phyloP scores from a whole-genome alignment of 1,284 basidiomycete species.

The Ceratobasidium sp. region DNA sequence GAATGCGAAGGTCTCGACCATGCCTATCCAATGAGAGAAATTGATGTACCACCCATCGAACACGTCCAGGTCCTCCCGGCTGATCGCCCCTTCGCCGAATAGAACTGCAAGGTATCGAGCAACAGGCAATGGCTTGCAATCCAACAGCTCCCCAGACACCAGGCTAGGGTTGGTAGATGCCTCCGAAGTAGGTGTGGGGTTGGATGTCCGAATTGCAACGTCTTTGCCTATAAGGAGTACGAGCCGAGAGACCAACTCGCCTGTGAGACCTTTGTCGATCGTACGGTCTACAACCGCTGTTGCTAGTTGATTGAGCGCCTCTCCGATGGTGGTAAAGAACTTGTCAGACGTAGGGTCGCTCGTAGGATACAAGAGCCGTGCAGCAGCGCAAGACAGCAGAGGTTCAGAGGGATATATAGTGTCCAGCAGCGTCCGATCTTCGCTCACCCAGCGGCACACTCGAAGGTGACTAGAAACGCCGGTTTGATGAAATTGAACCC shows the following conservation, averaged over 20 bases:
- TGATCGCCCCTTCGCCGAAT: not conserved
- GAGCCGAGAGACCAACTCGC: slow-evolving; percentile 11
- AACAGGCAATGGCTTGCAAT: not conserved
- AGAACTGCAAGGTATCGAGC: not conserved
- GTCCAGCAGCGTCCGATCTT: not conserved
- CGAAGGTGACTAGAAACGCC: slow-evolving; percentile 3
- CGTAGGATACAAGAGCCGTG: not conserved
- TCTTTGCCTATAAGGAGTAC: slow-evolving; percentile 12
- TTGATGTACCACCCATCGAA: slow-evolving; percentile 11
- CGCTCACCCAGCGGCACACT: not conserved
- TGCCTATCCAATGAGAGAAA: slow-evolving; percentile 19
- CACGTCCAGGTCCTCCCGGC: too few species aligned
- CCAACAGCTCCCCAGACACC: not conserved
- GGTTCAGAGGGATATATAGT: slow-evolving; percentile 18
- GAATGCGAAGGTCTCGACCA: too few species aligned
- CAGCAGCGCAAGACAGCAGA: slow-evolving; percentile 19
- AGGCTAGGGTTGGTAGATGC: too few species aligned
- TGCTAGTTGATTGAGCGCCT: not conserved
- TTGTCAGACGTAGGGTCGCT: not conserved
- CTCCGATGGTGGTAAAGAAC: not conserved
- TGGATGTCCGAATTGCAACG: not conserved
- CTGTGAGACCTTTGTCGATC: slow-evolving; percentile 1
- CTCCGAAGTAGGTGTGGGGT: not conserved
- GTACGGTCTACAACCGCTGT: not conserved
- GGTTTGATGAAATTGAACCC: not conserved